A percentile compares a stretch with the other conserved stretches of the same genome.
Conservation (phyloP, 1,284 basidiomycete genomes). For the Inonotus obliquus region DNA sequence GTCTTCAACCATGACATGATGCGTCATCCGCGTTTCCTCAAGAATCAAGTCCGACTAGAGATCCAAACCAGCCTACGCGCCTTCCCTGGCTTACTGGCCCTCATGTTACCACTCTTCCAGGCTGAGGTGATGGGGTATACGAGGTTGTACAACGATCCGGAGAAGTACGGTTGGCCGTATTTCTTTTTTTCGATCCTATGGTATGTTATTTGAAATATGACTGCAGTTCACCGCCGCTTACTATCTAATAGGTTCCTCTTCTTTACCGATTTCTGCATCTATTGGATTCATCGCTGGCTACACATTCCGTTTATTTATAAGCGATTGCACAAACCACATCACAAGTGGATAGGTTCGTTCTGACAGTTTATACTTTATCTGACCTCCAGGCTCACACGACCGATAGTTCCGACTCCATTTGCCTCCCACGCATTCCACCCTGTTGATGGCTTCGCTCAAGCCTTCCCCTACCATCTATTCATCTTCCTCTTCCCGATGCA, state of each 20-base stretch:
- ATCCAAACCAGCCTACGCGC: conserved; percentile 74
- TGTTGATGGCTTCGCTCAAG: conserved; percentile 91
- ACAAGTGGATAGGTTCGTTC: conserved; percentile 90
- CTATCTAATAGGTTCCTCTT: conserved; percentile 61
- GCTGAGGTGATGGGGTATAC: conserved; percentile 88
- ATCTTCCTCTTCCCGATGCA: conserved; percentile 91
- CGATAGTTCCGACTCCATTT: conserved; percentile 91
- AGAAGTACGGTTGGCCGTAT: conserved; percentile 68
- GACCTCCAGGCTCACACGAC: conserved; percentile 7
- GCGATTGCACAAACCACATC: conserved; percentile 91
- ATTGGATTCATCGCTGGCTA: conserved; percentile 91
- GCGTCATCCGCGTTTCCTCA: conserved; percentile 90
- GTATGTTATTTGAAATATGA: conserved; percentile 37
- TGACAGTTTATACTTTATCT: conserved; percentile 20
- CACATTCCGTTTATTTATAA: conserved; percentile 91
- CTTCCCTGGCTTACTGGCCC: conserved; percentile 74
- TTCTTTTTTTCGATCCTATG: conserved; percentile 56
- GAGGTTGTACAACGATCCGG: conserved; percentile 73
- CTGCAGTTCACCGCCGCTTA: neutral
- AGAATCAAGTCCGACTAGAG: conserved; percentile 83
- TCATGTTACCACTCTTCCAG: conserved; percentile 94
- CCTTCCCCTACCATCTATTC: conserved; percentile 93
- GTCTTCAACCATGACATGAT: conserved; percentile 98
- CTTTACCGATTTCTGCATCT: conserved; percentile 91
- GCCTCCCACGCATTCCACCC: conserved; percentile 98